Evolutionary conservation across 1,284 basidiomycete species (phyloP).

Genomic region (Malassezia sympodialis): DNA sequence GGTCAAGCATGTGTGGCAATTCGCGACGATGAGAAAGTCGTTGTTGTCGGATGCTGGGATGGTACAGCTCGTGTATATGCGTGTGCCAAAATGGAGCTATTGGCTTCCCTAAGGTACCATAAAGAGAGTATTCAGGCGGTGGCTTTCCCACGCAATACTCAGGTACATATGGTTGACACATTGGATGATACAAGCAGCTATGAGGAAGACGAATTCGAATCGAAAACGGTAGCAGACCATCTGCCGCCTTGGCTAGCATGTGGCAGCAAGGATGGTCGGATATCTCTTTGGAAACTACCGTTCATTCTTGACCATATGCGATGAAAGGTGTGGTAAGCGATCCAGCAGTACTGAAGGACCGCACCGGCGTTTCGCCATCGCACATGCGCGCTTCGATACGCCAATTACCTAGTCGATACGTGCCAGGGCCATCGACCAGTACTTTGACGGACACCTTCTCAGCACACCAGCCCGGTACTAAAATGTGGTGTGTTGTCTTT

Average conservation of each 20-base stretch:
- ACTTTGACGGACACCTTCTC: not conserved
- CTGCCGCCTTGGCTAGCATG: not conserved
- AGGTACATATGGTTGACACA: not conserved
- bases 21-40: not conserved
- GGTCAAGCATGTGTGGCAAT: slow-evolving; percentile 11
- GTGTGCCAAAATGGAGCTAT: not conserved
- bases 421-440: not conserved
- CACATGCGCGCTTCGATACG: not conserved
- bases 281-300: slow-evolving; percentile 13
- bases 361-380: not conserved
- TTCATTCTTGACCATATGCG: slow-evolving; percentile 1
- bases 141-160: not conserved
- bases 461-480: not conserved
- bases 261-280: slow-evolving; percentile 15
- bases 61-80: not conserved
- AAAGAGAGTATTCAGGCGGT: slow-evolving; percentile 10
- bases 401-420: slow-evolving; percentile 12
- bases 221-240: not conserved
- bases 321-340: not conserved
- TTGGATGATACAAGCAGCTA: slow-evolving; percentile 1
- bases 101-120: slow-evolving; percentile 7
- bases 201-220: not conserved
- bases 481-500: not conserved
- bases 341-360: not conserved
- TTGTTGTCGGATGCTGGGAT: slow-evolving; percentile 15